Percentiles rank a stretch among this genome's conserved stretches.
These are phyloP conservation scores for Psilocybe cubensis DNA, from an alignment of 768 basidiomycete species.

Conservation along the genomic window DNA sequence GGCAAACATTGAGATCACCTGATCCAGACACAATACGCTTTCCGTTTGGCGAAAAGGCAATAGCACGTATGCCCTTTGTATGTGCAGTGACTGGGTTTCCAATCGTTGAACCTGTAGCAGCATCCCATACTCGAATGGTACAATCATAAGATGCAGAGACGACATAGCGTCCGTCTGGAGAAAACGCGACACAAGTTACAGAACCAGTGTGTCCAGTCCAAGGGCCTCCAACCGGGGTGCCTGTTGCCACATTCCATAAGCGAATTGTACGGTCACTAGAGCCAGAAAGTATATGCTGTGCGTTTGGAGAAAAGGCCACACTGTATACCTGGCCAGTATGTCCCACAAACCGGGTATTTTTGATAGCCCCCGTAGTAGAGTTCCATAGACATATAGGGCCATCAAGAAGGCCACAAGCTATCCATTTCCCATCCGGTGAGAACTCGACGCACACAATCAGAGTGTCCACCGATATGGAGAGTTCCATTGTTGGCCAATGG, in stretches of 20 bases:
- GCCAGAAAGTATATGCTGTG: background rate
- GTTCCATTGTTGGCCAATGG: background rate
- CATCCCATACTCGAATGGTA: slow-evolving; percentile 23
- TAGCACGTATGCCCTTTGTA: slow-evolving; percentile 13
- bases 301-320: background rate
- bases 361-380: background rate
- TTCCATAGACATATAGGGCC: background rate
- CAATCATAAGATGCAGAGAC: slow-evolving; percentile 23
- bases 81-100: background rate
- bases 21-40: slow-evolving; percentile 38
- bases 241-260: background rate
- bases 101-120: background rate
- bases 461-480: background rate
- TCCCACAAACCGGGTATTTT: background rate
- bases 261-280: background rate
- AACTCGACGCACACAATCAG: background rate
- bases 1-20: slow-evolving; percentile 33
- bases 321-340: background rate
- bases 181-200: slow-evolving; percentile 10
- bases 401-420: background rate
- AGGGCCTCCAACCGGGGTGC: background rate
- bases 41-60: slow-evolving; percentile 23
- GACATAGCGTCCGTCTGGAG: slow-evolving; percentile 13
- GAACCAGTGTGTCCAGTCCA: background rate
- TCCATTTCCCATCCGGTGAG: background rate